A percentile compares a stretch with the other conserved stretches of the same genome.
phyloP scores from a whole-genome alignment of 1,139 yeast genomes.

The Saccharomyces uvarum region DNA sequence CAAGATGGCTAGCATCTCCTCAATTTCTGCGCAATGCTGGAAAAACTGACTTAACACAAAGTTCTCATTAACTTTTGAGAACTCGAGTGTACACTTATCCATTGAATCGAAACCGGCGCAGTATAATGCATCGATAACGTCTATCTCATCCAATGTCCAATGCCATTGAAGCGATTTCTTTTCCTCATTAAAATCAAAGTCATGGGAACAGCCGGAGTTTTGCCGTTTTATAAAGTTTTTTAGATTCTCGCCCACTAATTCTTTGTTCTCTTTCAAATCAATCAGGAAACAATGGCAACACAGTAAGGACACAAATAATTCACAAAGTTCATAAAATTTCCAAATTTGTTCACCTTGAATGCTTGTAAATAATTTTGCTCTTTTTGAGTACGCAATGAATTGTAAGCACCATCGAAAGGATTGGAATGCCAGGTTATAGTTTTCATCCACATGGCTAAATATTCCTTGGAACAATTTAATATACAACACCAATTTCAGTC shows the following conservation, averaged over 20 bases:
- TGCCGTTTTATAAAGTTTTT: not conserved
- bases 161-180: not conserved
- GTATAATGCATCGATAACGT: not conserved
- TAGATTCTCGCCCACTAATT: not conserved
- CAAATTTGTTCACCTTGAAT: not conserved
- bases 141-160: not conserved
- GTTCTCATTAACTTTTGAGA: constrained; percentile 6
- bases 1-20: constrained; percentile 14
- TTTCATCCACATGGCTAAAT: constrained; percentile 3
- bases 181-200: not conserved
- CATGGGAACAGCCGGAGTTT: not conserved
- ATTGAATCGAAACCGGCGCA: constrained; percentile 9
- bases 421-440: constrained; percentile 6
- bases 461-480: not conserved
- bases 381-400: constrained; percentile 14
- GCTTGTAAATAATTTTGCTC: constrained; percentile 1
- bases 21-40: constrained; percentile 16
- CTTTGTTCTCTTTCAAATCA: not conserved
- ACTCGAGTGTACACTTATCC: constrained; percentile 2
- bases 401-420: constrained; percentile 20
- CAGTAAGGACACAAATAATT: constrained; percentile 2
- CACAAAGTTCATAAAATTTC: constrained; percentile 3
- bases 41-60: constrained; percentile 15
- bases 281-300: not conserved
- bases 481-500: not conserved